phyloP scores from a whole-genome alignment of 192 early-diverging fungal species.

The Backusella liffmaniae region DNA sequence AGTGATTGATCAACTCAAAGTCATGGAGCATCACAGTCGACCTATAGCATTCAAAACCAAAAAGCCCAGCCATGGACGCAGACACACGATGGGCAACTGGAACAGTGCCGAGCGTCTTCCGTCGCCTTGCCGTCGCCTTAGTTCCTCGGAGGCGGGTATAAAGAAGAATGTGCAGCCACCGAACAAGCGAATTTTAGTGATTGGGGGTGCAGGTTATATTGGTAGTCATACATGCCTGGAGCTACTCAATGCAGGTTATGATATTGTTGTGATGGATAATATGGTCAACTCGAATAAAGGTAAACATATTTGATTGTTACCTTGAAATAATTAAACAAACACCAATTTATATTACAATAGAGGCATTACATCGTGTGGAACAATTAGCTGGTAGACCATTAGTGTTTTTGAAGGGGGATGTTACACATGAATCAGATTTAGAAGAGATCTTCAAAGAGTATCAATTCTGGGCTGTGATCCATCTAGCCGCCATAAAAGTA shows the following conservation, averaged over 20 bases:
- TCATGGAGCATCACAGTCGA: not conserved
- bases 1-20: constrained; percentile 9
- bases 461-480: constrained; percentile 68
- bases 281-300: constrained; percentile 67
- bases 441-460: constrained; percentile 71
- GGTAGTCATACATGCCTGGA: constrained; percentile 93
- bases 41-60: not conserved
- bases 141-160: not conserved
- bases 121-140: not conserved
- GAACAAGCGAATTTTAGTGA: constrained; percentile 50
- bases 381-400: constrained; percentile 57
- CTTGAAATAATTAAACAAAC: too few relatives aligned
- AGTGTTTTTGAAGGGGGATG: constrained; percentile 77
- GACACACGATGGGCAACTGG: constrained; percentile 9
- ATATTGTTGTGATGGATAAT: constrained; percentile 92
- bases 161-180: not conserved
- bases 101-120: not conserved
- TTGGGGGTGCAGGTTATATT: constrained; percentile 87
- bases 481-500: constrained; percentile 84
- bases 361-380: constrained; percentile 65
- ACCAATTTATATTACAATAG: constrained; percentile 26
- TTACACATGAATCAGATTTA: constrained; percentile 66
- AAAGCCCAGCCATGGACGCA: not conserved
- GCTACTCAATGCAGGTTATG: constrained; percentile 68
- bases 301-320: not conserved